Conservation (phyloP, 805 yeast genomes). For the Wickerhamomyces bovis region DNA sequence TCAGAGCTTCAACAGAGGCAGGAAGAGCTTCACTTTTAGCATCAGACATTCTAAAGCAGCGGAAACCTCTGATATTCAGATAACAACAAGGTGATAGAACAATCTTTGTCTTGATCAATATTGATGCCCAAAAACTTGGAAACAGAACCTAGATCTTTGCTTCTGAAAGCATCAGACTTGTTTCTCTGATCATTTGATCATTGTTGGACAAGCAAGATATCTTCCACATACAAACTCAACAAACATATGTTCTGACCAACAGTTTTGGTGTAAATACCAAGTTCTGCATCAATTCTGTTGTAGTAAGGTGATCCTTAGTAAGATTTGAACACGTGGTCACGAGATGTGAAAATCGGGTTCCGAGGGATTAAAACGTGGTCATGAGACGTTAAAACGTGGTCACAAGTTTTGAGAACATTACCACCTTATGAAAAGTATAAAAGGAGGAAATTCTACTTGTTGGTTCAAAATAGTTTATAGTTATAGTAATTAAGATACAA, state of each 20-base stretch:
- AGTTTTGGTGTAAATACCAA: neutral
- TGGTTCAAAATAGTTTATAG: too few relatives aligned
- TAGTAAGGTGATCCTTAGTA: too few relatives aligned
- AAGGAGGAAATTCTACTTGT: too few relatives aligned
- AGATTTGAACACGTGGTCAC: too few relatives aligned
- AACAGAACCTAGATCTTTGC: neutral
- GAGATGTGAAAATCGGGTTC: too few relatives aligned
- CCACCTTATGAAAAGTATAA: too few relatives aligned
- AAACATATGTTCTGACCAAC: neutral
- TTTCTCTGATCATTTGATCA: neutral
- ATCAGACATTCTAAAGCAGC: neutral
- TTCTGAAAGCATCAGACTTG: neutral
- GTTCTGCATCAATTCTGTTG: neutral
- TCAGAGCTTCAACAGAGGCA: neutral
- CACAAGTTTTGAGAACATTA: too few relatives aligned
- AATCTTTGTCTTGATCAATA: neutral
- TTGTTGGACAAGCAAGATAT: neutral
- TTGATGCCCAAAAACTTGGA: constrained; percentile 1
- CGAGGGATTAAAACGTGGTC: too few relatives aligned
- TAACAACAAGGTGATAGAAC: neutral
- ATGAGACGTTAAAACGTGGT: too few relatives aligned
- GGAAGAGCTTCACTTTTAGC: neutral
- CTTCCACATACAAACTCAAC: constrained; percentile 5
- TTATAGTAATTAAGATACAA: too few relatives aligned
- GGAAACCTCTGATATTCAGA: neutral